phyloP scores from a whole-genome alignment of 1,139 yeast genomes.

The Pichia sp. region DNA sequence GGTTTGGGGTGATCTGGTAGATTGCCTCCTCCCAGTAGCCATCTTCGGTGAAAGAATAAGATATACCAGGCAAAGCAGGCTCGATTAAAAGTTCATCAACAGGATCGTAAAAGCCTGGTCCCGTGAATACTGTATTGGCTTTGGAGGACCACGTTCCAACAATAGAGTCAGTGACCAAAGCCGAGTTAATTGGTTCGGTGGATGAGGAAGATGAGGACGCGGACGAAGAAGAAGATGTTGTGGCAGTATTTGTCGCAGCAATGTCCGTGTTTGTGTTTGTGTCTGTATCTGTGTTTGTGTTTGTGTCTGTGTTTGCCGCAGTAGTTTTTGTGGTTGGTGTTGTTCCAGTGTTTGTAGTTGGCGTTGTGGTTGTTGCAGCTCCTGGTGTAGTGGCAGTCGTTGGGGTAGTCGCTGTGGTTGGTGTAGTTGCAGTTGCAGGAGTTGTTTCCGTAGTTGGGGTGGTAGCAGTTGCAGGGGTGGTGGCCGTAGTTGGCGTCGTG shows the following conservation, averaged over 20 bases:
- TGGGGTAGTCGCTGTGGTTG: neutral
- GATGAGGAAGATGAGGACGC: slow-evolving; percentile 5
- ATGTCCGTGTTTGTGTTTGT: neutral
- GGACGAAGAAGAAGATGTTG: neutral
- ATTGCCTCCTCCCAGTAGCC: slow-evolving; percentile 88
- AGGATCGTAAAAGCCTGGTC: slow-evolving; percentile 95
- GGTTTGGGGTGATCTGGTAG: slow-evolving; percentile 70
- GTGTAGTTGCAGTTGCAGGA: neutral
- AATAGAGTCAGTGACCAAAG: slow-evolving; percentile 31
- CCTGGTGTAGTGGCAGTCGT: slow-evolving; percentile 3
- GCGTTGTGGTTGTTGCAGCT: slow-evolving; percentile 1
- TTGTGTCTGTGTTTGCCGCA: neutral
- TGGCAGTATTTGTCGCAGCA: neutral
- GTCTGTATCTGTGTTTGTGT: neutral
- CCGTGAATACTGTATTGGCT: slow-evolving; percentile 91
- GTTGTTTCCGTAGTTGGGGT: slow-evolving; percentile 3
- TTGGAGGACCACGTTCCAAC: slow-evolving; percentile 96
- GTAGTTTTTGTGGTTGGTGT: slow-evolving; percentile 6
- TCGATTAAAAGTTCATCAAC: slow-evolving; percentile 89
- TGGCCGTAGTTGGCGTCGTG: neutral
- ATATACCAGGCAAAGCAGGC: slow-evolving; percentile 91
- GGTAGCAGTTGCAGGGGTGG: neutral
- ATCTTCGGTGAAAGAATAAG: slow-evolving; percentile 87
- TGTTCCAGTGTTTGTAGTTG: slow-evolving; percentile 3
- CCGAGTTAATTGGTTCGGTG: slow-evolving; percentile 11